These are phyloP conservation scores for Rhexocercosporidium sp. DNA, from an alignment of 2,329 filamentous ascomycete species.

Conservation along the genomic window DNA sequence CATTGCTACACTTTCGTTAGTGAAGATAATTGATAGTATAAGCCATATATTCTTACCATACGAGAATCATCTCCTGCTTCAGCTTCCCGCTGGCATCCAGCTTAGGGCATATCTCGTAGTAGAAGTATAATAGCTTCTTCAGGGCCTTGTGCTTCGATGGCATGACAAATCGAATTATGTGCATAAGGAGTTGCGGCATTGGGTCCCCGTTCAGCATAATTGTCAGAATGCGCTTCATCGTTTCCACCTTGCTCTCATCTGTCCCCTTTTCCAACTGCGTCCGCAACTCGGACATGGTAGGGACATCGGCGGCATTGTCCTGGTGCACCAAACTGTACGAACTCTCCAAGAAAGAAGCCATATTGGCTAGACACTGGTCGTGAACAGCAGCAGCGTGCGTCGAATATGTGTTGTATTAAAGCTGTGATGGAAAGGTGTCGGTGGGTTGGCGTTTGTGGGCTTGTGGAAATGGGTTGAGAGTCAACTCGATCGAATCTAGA, in stretches of 20 bases:
- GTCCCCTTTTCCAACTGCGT: slow-evolving; percentile 92
- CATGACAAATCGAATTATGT: slow-evolving; percentile 99
- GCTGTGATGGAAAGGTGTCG: slow-evolving; percentile 18
- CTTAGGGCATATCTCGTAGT: slow-evolving; percentile 99
- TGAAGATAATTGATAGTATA: background rate
- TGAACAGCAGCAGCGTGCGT: slow-evolving; percentile 30
- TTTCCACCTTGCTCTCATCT: slow-evolving; percentile 91
- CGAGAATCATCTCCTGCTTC: slow-evolving; percentile 99
- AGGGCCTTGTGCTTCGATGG: slow-evolving; percentile 94
- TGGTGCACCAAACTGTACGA: slow-evolving; percentile 96
- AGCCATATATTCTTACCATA: slow-evolving; percentile 69
- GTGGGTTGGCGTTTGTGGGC: slow-evolving; percentile 21
- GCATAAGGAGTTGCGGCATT: slow-evolving; percentile 95
- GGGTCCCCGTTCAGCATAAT: slow-evolving; percentile 98
- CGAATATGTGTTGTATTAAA: slow-evolving; percentile 30
- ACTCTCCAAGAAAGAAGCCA: slow-evolving; percentile 94
- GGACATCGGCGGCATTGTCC: slow-evolving; percentile 95
- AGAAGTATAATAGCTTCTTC: slow-evolving; percentile 99
- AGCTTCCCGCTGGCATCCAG: slow-evolving; percentile 90
- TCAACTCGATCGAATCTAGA: slow-evolving; percentile 20
- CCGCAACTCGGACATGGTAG: slow-evolving; percentile 87
- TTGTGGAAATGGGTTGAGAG: background rate
- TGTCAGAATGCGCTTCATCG: slow-evolving; percentile 94
- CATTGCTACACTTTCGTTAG: slow-evolving; percentile 68
- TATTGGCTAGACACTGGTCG: slow-evolving; percentile 54